Percentiles rank a stretch among this genome's conserved stretches.
Conservation (phyloP, 805 yeast genomes). For the Millerozyma miso region DNA sequence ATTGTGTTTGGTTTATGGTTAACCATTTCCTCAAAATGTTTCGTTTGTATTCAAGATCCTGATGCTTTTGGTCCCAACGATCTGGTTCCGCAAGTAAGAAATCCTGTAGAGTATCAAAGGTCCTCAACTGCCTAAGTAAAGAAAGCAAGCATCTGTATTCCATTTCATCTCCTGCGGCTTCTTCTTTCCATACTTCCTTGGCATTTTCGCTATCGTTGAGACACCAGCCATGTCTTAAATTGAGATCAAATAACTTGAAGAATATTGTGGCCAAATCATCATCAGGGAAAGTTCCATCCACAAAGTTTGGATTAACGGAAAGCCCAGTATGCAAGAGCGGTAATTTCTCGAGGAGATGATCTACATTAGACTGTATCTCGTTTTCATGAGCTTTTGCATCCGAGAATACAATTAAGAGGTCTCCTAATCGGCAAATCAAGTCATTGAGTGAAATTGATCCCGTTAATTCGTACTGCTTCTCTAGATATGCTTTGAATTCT, state of each 20-base stretch:
- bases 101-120: conserved; percentile 56
- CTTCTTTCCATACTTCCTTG: conserved; percentile 32
- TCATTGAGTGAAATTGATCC: conserved; percentile 26
- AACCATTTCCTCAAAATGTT: conserved; percentile 35
- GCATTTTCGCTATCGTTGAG: background rate
- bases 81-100: conserved; percentile 32
- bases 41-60: conserved; percentile 11
- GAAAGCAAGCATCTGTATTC: conserved; percentile 7
- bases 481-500: conserved; percentile 14
- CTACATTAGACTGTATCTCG: conserved; percentile 11
- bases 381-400: conserved; percentile 12
- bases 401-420: conserved; percentile 25
- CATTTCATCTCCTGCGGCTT: conserved; percentile 7
- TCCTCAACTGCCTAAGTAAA: conserved; percentile 20
- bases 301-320: conserved; percentile 64
- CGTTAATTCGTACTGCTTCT: conserved; percentile 5
- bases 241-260: conserved; percentile 56
- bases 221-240: conserved; percentile 82
- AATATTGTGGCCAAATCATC: conserved; percentile 50
- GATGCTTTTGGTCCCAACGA: conserved; percentile 8
- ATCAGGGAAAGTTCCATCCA: conserved; percentile 46
- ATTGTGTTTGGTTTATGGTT: conserved; percentile 64
- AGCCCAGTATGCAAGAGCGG: conserved; percentile 70
- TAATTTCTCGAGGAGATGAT: conserved; percentile 46
- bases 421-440: conserved; percentile 49